Conservation (phyloP, 164 flowering plant species). For the Chimonanthus praecox region DNA sequence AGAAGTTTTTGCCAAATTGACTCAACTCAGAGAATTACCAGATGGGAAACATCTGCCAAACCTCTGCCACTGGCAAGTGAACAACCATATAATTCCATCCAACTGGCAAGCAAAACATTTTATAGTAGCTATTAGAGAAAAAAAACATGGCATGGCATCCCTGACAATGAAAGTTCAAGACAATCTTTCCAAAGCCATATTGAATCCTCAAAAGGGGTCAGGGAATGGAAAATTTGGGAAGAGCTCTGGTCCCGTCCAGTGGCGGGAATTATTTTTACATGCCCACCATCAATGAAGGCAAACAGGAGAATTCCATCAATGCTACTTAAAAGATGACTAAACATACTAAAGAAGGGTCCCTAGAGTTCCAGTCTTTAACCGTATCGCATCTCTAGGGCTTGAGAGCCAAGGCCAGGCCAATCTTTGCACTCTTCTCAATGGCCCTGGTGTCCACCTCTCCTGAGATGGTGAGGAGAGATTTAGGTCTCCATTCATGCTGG, state of each 20-base stretch:
- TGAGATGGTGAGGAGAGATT: constrained; percentile 65
- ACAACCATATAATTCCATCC: too few species aligned
- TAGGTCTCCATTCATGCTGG: constrained; percentile 87
- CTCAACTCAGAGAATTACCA: too few species aligned
- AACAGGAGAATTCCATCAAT: not conserved
- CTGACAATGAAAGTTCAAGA: not conserved
- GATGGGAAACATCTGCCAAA: too few species aligned
- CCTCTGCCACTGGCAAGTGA: too few species aligned
- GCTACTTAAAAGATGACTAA: not conserved
- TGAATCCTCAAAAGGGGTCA: not conserved
- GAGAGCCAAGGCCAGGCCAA: constrained; percentile 73
- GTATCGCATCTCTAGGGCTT: constrained; percentile 35
- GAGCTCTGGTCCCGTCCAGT: not conserved
- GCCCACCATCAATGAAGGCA: not conserved
- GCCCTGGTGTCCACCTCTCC: constrained; percentile 82
- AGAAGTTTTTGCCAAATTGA: too few species aligned
- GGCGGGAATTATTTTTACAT: not conserved
- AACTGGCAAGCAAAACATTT: too few species aligned
- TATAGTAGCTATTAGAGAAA: too few species aligned
- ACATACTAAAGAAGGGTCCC: not conserved
- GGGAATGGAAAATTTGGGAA: not conserved
- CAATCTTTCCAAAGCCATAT: not conserved
- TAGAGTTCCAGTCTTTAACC: too few species aligned
- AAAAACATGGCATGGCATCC: too few species aligned
- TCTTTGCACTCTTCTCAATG: constrained; percentile 74